Base-by-base conservation (phyloP, 2,329 filamentous ascomycete genomes). In the Cladosporium sp. region DNA sequence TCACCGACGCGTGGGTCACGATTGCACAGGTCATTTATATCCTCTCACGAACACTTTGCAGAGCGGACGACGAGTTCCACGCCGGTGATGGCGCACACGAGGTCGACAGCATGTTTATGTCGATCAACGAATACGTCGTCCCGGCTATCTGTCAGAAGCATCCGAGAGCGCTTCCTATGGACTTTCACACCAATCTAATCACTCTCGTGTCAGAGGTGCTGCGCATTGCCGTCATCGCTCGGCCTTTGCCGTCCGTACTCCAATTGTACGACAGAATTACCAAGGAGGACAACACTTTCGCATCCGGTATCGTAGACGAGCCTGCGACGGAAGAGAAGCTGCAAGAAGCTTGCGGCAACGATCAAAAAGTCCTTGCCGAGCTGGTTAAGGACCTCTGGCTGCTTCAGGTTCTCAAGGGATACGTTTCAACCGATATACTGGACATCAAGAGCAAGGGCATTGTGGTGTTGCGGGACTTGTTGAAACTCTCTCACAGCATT, bases 361-460 rank as follows among this genome's bases (percentile, higher is more conserved):
- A 63, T 40, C 19, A 34, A 5, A 38, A 43, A 2, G 50, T 53
- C 4, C 37, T 59, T 14, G 44, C 73, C 1, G 77, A 80, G 8
- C 73, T 83, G 0, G 73, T 86, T 13, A 70, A 76, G 1, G 74
- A 77, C 49, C 77, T 83, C 52, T 95, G 87, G 85, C 84, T 82
- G 46, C 83, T 95, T 60, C 74, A 76, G 41, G 73, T 85, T 1
- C 73, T 87, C 48, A 82, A 82, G 61, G 85, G 82, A 59, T 83
- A 92, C 59, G 84, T 96, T 49, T 83, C 80, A 63, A 92, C 88
- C 53, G 85, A 87, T 34, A 88, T 92, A 63, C 95, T 97, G 89
- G 89, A 95, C 64, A 76, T 96, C 35, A 85, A 92, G 35, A 87
- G 95, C 10, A 79, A 82, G 66, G 89, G 89, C 16, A 84, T 92